Conservation (phyloP, 2,329 filamentous ascomycete species). For the Talaromyces sp. region DNA sequence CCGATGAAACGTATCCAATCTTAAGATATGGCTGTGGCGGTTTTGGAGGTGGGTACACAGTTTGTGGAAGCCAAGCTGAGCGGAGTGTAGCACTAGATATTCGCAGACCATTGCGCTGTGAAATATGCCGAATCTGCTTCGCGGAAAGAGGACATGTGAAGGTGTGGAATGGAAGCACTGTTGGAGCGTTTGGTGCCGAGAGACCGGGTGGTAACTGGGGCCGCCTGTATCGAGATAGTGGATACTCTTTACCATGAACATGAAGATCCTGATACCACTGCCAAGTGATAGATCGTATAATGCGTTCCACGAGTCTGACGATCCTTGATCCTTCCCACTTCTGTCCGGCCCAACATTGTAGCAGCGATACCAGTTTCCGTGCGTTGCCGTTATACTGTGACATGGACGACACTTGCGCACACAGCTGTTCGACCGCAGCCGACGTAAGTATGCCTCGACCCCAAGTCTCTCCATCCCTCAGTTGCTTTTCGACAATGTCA, state of each 20-base stretch:
- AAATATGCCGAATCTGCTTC: constrained; percentile 88
- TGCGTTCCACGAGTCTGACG: constrained; percentile 78
- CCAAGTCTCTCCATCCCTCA: constrained; percentile 82
- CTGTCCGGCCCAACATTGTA: constrained; percentile 64
- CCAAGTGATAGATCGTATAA: constrained; percentile 72
- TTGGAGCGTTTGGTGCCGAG: constrained; percentile 81
- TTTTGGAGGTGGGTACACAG: constrained; percentile 78
- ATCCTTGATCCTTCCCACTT: constrained; percentile 87
- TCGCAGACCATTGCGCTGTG: constrained; percentile 86
- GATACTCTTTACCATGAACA: constrained; percentile 57
- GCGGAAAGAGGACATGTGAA: constrained; percentile 93
- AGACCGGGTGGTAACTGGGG: constrained; percentile 71
- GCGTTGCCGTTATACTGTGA: constrained; percentile 27
- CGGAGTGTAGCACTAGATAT: constrained; percentile 89
- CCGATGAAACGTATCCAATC: constrained; percentile 93
- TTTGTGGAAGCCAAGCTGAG: constrained; percentile 77
- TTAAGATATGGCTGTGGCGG: constrained; percentile 82
- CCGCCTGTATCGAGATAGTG: constrained; percentile 62
- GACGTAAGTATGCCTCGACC: constrained; percentile 67
- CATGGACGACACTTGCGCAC: constrained; percentile 45
- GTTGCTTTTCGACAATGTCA: constrained; percentile 83
- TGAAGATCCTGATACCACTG: constrained; percentile 86
- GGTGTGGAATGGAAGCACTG: constrained; percentile 93
- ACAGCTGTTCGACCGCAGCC: constrained; percentile 51
- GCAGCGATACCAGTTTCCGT: constrained; percentile 34